These are phyloP conservation scores for Gossypium rotundifolium DNA, from an alignment of 345 rosid species.

Conservation along the genomic window DNA sequence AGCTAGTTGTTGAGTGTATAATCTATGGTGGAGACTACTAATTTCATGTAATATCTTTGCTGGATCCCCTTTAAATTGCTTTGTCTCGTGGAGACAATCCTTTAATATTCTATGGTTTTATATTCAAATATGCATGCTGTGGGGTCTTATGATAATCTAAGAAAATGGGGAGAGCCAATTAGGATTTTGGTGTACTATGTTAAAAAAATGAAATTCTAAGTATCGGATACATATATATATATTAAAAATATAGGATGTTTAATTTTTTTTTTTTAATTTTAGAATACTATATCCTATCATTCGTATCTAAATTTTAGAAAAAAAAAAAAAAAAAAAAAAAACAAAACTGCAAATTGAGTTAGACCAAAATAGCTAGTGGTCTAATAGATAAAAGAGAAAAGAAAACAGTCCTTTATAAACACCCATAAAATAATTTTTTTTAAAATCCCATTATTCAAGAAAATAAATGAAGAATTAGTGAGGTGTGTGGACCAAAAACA, in stretches of 20 bases:
- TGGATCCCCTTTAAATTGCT: background rate
- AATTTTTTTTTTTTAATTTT: too few species aligned
- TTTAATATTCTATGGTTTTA: background rate
- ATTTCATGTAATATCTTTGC: constrained; percentile 1
- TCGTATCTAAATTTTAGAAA: background rate
- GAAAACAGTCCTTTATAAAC: too few species aligned
- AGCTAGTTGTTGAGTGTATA: background rate
- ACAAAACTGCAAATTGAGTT: background rate
- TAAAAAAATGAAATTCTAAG: too few species aligned
- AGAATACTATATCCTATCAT: too few species aligned
- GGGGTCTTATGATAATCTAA: background rate
- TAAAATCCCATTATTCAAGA: background rate
- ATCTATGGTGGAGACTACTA: background rate
- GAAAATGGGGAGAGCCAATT: background rate
- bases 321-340: background rate
- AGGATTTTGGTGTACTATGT: background rate
- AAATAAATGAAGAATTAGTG: background rate
- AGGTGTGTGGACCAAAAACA: background rate
- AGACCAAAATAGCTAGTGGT: background rate
- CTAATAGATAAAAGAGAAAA: background rate
- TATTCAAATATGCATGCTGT: background rate
- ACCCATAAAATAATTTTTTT: too few species aligned
- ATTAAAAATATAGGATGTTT: too few species aligned
- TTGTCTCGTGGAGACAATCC: background rate
- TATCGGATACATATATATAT: too few species aligned